Percentiles rank a stretch among this genome's conserved stretches.
phyloP scores from a whole-genome alignment of 2,329 filamentous ascomycete species.

The Coniochaeta ligniaria region DNA sequence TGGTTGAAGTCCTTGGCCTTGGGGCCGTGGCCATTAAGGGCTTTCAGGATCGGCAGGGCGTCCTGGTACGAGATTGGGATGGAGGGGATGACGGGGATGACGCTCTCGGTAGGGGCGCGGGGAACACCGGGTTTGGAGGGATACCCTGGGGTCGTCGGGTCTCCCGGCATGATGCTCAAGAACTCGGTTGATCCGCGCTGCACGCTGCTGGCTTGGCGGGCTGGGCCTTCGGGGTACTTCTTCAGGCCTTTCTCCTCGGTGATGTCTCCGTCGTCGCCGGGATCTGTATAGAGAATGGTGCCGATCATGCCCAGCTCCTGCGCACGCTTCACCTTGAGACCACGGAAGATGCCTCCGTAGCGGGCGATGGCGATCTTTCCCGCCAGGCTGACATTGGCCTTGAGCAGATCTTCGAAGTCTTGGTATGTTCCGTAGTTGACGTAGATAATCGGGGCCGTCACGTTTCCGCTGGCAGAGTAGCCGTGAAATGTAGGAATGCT shows the following conservation, averaged over 20 bases:
- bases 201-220: constrained; percentile 79
- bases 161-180: constrained; percentile 59
- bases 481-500: constrained; percentile 89
- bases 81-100: constrained; percentile 80
- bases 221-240: constrained; percentile 78
- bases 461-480: constrained; percentile 88
- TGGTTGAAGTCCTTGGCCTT: constrained; percentile 66
- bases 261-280: constrained; percentile 76
- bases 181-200: constrained; percentile 85
- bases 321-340: constrained; percentile 86
- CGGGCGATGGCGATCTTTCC: constrained; percentile 84
- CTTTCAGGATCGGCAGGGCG: constrained; percentile 78
- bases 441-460: constrained; percentile 79
- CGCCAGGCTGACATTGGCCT: constrained; percentile 65
- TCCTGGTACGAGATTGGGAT: constrained; percentile 85
- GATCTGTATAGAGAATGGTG: constrained; percentile 78
- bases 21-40: constrained; percentile 83
- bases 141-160: constrained; percentile 91
- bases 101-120: constrained; percentile 60
- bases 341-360: constrained; percentile 81
- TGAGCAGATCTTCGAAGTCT: constrained; percentile 76
- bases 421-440: constrained; percentile 85
- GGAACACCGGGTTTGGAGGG: constrained; percentile 85
- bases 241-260: constrained; percentile 76
- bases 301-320: constrained; percentile 87